Evolutionary conservation across 306 rosid genomes (phyloP), one percentile per base, ranked within the genome.

Genomic region (Erythrophleum fordii): DNA sequence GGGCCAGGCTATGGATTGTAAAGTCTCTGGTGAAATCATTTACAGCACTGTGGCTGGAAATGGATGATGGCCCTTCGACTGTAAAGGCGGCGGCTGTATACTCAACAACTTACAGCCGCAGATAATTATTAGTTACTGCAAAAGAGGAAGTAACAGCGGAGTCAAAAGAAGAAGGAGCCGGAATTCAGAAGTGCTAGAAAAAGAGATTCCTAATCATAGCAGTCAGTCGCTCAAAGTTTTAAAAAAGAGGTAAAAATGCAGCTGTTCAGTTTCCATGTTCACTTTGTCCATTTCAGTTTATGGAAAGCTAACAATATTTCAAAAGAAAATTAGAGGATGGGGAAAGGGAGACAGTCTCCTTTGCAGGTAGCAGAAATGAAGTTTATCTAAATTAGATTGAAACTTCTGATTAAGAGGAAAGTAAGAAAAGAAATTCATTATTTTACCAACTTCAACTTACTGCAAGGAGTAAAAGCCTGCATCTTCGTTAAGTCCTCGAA

Each of bases 1-100:
- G n/a, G n/a, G n/a, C n/a, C n/a, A n/a, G n/a, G 37, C 69, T 59
- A 28, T 51, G 70, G 37, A 51, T 45, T 41, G 69, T 61, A 49
- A 76, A 56, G 81, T 78, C 84, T 72, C 62, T 5, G 26, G 62
- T 41, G 82, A 71, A 80, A 78, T 84, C 84, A 84, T 80, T 76
- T 20, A 56, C 49, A 65, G 46, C 80, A 74, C 59, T 56, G 73
- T 79, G 68, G 65, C 22, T 80, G 78, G 48, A 23, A 44, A 22
- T 41, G 51, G 31, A 44, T 23, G 73, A 83, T 83, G 84, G 10
- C 25, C 75, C 41, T 76, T 80, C 77, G 70, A 52, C 59, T 69
- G 77, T 23, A 34, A 84, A 80, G 84, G 73, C 65, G 84, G 87
- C 85, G 82, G 79, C 78, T 45, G 52, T 7, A 28, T 39, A 8